Conservation (phyloP, 352 stramenopile species). For the Pythium vanterpoolii region DNA sequence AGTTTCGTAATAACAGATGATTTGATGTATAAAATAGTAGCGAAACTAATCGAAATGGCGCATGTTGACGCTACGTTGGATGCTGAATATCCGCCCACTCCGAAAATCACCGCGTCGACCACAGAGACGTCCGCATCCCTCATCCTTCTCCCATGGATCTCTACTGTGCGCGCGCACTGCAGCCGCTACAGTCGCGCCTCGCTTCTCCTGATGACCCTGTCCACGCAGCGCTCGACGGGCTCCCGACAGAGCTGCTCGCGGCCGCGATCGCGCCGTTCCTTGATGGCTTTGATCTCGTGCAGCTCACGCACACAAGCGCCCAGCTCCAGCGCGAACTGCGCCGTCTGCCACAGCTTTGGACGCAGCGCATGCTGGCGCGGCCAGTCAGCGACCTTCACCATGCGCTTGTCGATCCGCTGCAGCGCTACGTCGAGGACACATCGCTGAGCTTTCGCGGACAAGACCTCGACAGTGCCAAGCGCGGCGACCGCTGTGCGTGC, state of each 20-base stretch:
- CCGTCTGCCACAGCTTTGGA: slow-evolving; percentile 14
- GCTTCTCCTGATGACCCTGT: neutral
- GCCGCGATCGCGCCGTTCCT: slow-evolving; percentile 20
- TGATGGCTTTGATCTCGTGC: slow-evolving; percentile 28
- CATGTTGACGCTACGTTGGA: neutral
- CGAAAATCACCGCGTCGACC: slow-evolving; percentile 4
- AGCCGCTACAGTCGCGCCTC: slow-evolving; percentile 2
- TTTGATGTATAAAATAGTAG: neutral
- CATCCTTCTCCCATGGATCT: neutral
- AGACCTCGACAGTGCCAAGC: slow-evolving; percentile 15
- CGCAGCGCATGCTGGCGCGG: slow-evolving; percentile 13
- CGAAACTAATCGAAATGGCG: neutral
- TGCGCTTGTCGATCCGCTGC: slow-evolving; percentile 9
- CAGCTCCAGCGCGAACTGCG: neutral
- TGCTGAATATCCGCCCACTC: neutral
- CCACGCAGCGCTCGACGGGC: slow-evolving; percentile 6
- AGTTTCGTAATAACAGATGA: neutral
- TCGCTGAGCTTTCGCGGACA: slow-evolving; percentile 15
- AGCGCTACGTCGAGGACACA: slow-evolving; percentile 13
- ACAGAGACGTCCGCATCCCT: slow-evolving; percentile 4
- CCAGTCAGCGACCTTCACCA: slow-evolving; percentile 14
- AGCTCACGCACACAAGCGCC: slow-evolving; percentile 25
- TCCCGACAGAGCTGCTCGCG: slow-evolving; percentile 23
- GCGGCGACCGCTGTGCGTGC: slow-evolving; percentile 18
- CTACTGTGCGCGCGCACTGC: slow-evolving; percentile 14